Conservation (phyloP, 345 rosid genomes). For the Microthlaspi erraticum region DNA sequence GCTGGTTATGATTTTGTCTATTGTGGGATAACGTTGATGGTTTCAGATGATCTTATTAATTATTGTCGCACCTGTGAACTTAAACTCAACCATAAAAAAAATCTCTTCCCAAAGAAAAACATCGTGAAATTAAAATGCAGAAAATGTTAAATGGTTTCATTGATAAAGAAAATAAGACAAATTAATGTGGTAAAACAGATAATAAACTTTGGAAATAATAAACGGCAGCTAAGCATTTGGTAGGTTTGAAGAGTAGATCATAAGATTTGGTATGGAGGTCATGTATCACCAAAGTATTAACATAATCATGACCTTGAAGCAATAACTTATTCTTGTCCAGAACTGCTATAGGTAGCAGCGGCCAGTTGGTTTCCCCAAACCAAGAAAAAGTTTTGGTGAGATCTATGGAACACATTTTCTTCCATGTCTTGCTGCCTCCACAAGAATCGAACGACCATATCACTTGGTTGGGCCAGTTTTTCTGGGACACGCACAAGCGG, state of each 20-base stretch:
- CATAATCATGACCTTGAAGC: neutral
- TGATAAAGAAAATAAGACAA: neutral
- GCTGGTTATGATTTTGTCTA: too few relatives aligned
- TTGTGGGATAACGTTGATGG: too few relatives aligned
- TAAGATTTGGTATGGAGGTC: neutral
- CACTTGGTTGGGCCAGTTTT: neutral
- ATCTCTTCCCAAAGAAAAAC: neutral
- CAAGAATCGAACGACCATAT: neutral
- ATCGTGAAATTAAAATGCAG: neutral
- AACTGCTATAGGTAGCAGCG: conserved; percentile 11
- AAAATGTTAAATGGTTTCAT: neutral
- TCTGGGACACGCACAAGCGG: neutral
- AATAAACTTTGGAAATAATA: neutral
- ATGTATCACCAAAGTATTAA: neutral
- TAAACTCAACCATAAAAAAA: too few relatives aligned
- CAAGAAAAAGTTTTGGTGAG: neutral
- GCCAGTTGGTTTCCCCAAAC: neutral
- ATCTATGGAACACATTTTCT: neutral
- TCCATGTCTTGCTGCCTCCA: conserved; percentile 3
- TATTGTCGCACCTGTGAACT: too few relatives aligned
- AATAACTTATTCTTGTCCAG: conserved; percentile 9
- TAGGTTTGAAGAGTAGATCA: neutral
- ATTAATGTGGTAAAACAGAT: neutral
- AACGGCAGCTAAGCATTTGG: neutral
- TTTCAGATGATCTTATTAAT: too few relatives aligned